A percentile compares a stretch with the other conserved stretches of the same genome.
These are phyloP conservation scores for Lecanicillium sp. DNA, from an alignment of 2,329 filamentous ascomycete genomes.

Conservation along the genomic window DNA sequence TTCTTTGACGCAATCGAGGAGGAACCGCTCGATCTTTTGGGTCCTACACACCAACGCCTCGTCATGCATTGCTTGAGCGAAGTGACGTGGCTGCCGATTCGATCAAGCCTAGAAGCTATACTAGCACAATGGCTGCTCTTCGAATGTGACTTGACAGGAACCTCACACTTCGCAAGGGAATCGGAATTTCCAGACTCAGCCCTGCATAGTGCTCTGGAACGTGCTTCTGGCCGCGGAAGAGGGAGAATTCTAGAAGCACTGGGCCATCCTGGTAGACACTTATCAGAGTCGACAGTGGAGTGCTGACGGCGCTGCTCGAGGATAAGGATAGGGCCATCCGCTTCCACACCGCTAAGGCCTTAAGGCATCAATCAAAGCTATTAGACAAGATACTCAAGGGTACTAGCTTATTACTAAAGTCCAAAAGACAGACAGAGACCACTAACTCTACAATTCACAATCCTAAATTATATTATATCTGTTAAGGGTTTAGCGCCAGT, in stretches of 20 bases:
- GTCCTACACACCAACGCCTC: conserved; percentile 27
- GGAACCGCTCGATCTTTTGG: conserved; percentile 26
- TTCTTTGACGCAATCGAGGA: conserved; percentile 24
- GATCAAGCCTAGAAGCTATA: conserved; percentile 9
- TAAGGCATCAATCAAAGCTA: conserved; percentile 4
- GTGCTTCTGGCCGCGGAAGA: not conserved
- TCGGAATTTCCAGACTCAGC: conserved; percentile 12
- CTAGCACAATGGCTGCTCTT: conserved; percentile 15
- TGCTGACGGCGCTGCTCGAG: not conserved
- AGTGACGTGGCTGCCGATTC: conserved; percentile 10
- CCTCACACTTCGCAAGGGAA: conserved; percentile 9
- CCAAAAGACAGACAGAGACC: no score
- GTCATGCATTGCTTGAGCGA: conserved; percentile 30
- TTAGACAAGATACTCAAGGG: conserved; percentile 5
- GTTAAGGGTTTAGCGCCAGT: no score
- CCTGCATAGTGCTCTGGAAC: conserved; percentile 7
- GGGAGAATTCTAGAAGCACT: not conserved
- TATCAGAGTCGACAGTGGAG: not conserved
- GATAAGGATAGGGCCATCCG: not conserved
- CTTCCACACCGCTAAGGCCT: not conserved
- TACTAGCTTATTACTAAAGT: no score
- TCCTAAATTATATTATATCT: no score
- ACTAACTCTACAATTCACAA: no score
- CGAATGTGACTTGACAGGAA: conserved; percentile 11
- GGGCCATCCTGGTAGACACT: not conserved